These are phyloP conservation scores for Scutellaria galericulata DNA, from an alignment of 257 asterid genomes.

Conservation along the genomic window DNA sequence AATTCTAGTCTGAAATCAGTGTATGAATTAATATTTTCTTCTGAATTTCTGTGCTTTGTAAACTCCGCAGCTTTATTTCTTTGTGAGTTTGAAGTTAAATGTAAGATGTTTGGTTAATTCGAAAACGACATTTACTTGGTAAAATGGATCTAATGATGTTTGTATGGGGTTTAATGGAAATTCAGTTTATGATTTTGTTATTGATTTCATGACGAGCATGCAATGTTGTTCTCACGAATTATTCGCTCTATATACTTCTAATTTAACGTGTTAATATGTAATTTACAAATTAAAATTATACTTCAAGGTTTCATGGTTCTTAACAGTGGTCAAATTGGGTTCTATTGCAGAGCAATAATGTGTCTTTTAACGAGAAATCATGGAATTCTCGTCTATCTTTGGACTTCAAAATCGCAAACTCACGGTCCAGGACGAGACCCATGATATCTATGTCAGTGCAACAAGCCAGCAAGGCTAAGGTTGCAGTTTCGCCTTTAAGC, in stretches of 20 bases:
- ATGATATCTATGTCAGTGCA: constrained; percentile 86
- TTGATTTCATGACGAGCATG: not conserved
- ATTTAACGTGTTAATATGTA: not conserved
- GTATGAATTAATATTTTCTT: not conserved
- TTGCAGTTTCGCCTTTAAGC: constrained; percentile 68
- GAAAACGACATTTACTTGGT: not conserved
- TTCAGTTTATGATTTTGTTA: not conserved
- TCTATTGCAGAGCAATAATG: constrained; percentile 54
- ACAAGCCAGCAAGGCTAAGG: constrained; percentile 76
- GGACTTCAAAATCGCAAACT: constrained; percentile 45
- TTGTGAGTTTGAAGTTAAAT: constrained; percentile 9
- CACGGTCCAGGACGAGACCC: constrained; percentile 42
- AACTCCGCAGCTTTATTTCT: constrained; percentile 6
- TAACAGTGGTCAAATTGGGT: constrained; percentile 26
- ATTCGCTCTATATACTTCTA: not conserved
- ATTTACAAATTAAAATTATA: too few relatives aligned
- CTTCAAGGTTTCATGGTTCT: constrained; percentile 12
- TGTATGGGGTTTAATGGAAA: not conserved
- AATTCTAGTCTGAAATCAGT: not conserved
- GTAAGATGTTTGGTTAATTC: constrained; percentile 16
- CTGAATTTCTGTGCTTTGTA: not conserved
- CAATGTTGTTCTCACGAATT: not conserved
- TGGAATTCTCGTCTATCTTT: constrained; percentile 43
- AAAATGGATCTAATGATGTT: not conserved
- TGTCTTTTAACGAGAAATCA: constrained; percentile 53